Evolutionary conservation across 169 alveolate species (phyloP).

Genomic region (Toxoplasma gondii): DNA sequence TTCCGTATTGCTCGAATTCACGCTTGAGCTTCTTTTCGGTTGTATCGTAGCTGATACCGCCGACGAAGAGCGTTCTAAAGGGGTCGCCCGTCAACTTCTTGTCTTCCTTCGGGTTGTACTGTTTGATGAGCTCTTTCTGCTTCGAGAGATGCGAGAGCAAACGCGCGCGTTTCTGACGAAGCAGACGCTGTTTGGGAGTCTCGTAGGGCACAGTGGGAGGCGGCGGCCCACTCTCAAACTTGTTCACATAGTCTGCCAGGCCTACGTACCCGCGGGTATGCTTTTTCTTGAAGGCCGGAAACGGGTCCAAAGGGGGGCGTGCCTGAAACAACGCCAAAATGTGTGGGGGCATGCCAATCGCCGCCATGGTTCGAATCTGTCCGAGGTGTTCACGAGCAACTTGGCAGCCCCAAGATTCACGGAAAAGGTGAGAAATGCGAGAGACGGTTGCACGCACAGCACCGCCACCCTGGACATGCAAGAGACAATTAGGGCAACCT

Average conservation of each 20-base stretch:
- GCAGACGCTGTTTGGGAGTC: slow-evolving; percentile 63
- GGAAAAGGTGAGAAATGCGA: background rate
- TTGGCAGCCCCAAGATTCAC: background rate
- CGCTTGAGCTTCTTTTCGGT: slow-evolving; percentile 90
- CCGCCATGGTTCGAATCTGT: slow-evolving; percentile 51
- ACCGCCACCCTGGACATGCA: background rate
- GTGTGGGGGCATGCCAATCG: slow-evolving; percentile 72
- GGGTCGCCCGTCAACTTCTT: slow-evolving; percentile 86
- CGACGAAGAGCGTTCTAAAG: slow-evolving; percentile 93
- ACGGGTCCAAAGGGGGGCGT: slow-evolving; percentile 60
- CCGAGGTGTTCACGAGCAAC: background rate
- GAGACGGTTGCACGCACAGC: too few species aligned
- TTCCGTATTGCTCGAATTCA: slow-evolving; percentile 95
- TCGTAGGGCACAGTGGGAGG: slow-evolving; percentile 64
- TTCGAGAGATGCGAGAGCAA: slow-evolving; percentile 45
- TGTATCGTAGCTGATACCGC: slow-evolving; percentile 90
- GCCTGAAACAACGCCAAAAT: slow-evolving; percentile 70
- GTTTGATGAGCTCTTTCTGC: slow-evolving; percentile 52
- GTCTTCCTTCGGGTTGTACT: slow-evolving; percentile 63
- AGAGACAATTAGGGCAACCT: background rate
- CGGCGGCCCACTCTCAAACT: slow-evolving; percentile 59
- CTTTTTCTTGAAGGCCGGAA: slow-evolving; percentile 60
- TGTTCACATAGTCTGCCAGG: slow-evolving; percentile 42
- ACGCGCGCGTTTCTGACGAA: slow-evolving; percentile 60
- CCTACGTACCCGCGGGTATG: slow-evolving; percentile 56